phyloP scores from a whole-genome alignment of 192 early-diverging fungal genomes.

The Spizellomyces sp. region DNA sequence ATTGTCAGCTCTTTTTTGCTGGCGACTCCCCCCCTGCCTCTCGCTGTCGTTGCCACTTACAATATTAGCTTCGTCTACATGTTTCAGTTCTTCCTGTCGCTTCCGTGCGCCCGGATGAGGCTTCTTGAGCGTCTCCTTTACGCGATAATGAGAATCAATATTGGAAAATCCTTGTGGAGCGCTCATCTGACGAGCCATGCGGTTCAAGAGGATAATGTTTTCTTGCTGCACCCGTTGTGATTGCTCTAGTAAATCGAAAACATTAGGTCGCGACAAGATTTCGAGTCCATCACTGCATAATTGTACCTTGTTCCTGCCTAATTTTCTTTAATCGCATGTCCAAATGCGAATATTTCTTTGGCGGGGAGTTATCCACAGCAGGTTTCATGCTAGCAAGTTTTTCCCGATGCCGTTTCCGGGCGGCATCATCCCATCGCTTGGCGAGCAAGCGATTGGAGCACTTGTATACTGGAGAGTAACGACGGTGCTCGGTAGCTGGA shows the following conservation, averaged over 20 bases:
- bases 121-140: slow-evolving; percentile 31
- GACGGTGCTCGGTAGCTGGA: slow-evolving; percentile 40
- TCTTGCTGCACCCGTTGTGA: slow-evolving; percentile 40
- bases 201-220: slow-evolving; percentile 47
- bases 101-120: slow-evolving; percentile 35
- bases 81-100: slow-evolving; percentile 24
- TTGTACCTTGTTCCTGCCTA: slow-evolving; percentile 33
- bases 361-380: slow-evolving; percentile 42
- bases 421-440: slow-evolving; percentile 54
- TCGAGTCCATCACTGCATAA: not conserved
- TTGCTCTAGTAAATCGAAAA: slow-evolving; percentile 28
- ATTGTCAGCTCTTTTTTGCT: not conserved
- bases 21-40: not conserved
- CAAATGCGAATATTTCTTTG: slow-evolving; percentile 42
- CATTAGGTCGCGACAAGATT: not conserved
- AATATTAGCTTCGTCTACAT: slow-evolving; percentile 47
- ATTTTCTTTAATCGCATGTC: slow-evolving; percentile 38
- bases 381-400: slow-evolving; percentile 53
- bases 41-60: slow-evolving; percentile 18
- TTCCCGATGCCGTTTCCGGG: slow-evolving; percentile 39
- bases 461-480: slow-evolving; percentile 44
- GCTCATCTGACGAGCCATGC: slow-evolving; percentile 48
- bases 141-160: slow-evolving; percentile 24
- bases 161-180: slow-evolving; percentile 40
- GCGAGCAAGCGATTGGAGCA: slow-evolving; percentile 49